Percentiles rank a stretch among this genome's conserved stretches.
phyloP scores from a whole-genome alignment of 129 eudicot species.

The Calendula officinalis region DNA sequence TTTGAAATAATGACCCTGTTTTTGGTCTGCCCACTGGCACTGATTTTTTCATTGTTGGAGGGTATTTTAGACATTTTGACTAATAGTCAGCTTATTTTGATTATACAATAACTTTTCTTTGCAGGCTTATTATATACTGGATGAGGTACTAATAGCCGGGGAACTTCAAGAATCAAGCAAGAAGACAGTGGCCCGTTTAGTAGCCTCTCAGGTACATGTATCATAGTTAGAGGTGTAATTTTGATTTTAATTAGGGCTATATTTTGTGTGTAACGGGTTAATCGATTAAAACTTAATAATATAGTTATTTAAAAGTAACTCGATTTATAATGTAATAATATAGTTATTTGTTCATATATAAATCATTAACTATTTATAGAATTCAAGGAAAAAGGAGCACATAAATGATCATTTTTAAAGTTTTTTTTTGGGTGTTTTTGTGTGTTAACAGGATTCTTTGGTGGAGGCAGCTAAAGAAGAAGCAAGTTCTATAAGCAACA shows the following conservation, averaged over 20 bases:
- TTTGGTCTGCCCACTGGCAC: background rate
- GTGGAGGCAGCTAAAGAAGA: conserved; percentile 93
- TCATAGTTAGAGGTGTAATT: background rate
- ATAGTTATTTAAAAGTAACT: no score
- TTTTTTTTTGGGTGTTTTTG: conserved; percentile 6
- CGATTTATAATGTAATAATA: background rate
- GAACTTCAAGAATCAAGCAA: conserved; percentile 98
- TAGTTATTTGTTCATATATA: background rate
- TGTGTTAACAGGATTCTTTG: conserved; percentile 70
- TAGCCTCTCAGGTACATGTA: conserved; percentile 68
- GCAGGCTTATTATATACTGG: conserved; percentile 94
- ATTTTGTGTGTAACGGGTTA: no score
- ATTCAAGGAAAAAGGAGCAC: conserved; percentile 1
- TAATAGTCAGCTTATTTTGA: background rate
- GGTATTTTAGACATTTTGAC: background rate
- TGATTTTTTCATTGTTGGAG: background rate
- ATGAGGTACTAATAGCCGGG: conserved; percentile 88
- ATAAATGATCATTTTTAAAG: background rate
- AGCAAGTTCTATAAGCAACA: conserved; percentile 74
- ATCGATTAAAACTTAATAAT: no score
- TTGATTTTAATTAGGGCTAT: background rate
- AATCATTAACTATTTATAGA: background rate
- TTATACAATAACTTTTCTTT: background rate
- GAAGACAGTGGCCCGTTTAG: conserved; percentile 82
- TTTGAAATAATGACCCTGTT: background rate